These are phyloP conservation scores for Pleoardoris graminearum DNA, from an alignment of 2,329 filamentous ascomycete genomes.

Conservation along the genomic window DNA sequence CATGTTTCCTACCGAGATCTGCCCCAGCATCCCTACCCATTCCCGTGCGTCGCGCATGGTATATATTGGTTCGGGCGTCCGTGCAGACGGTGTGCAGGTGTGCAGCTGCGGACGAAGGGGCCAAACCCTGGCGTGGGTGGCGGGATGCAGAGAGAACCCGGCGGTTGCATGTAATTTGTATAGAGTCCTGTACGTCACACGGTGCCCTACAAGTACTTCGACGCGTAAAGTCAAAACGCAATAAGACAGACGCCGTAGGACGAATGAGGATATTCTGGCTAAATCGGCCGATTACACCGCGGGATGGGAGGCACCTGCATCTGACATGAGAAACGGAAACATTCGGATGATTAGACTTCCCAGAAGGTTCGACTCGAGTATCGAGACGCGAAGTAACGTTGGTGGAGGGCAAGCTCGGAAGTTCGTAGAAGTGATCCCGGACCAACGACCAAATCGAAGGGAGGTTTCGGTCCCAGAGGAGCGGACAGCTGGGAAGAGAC, in stretches of 20 bases:
- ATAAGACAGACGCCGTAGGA: not conserved
- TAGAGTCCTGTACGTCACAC: conserved; percentile 11
- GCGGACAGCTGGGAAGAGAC: conserved; percentile 5
- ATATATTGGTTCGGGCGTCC: conserved; percentile 19
- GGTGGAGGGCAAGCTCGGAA: too few species aligned
- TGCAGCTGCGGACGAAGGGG: conserved; percentile 21
- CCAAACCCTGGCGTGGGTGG: conserved; percentile 2
- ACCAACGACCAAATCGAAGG: not conserved
- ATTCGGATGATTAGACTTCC: not conserved
- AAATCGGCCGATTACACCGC: conserved; percentile 16
- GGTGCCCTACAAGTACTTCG: not conserved
- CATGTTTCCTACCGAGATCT: conserved; percentile 18
- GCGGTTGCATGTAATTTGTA: conserved; percentile 14
- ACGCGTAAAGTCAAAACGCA: not conserved
- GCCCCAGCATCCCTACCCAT: conserved; percentile 10
- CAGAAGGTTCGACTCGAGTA: too few species aligned
- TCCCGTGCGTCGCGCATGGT: conserved; percentile 12
- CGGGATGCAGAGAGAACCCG: conserved; percentile 13
- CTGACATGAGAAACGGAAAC: not conserved
- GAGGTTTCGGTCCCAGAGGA: not conserved
- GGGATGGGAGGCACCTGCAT: not conserved
- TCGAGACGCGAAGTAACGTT: not conserved
- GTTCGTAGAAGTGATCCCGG: too few species aligned
- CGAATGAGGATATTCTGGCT: conserved; percentile 14
- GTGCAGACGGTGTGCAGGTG: conserved; percentile 16